Evolutionary conservation across 2,329 filamentous ascomycete genomes (phyloP).

Genomic region (Didymellaceae sp.): DNA sequence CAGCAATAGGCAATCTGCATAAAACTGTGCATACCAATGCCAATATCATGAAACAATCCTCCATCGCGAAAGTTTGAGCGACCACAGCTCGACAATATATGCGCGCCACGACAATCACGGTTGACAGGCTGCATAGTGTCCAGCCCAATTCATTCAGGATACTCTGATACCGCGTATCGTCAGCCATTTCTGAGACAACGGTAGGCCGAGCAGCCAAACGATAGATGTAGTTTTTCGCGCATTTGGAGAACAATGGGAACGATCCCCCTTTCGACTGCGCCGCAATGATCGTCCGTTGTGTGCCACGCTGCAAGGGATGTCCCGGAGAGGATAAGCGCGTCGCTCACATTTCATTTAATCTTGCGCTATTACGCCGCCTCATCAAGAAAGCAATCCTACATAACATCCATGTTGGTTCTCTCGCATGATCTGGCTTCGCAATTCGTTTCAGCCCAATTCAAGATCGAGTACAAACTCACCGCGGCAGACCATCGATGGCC

Average conservation of each 20-base stretch:
- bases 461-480: no score
- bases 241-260: background rate
- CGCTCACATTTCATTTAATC: background rate
- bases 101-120: background rate
- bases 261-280: background rate
- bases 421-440: no score
- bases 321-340: background rate
- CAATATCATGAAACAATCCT: constrained; percentile 2
- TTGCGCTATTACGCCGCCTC: background rate
- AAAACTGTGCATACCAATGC: background rate
- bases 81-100: background rate
- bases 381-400: no score
- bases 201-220: background rate
- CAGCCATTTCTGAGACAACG: background rate
- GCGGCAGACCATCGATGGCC: no score
- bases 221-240: background rate
- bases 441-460: no score
- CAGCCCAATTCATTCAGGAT: background rate
- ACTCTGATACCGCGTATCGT: background rate
- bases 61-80: background rate
- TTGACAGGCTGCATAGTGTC: background rate
- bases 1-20: background rate
- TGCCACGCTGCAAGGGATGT: background rate
- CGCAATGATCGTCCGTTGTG: background rate
- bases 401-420: no score